Conservation (phyloP, 768 basidiomycete species). For the Collybia sordida region DNA sequence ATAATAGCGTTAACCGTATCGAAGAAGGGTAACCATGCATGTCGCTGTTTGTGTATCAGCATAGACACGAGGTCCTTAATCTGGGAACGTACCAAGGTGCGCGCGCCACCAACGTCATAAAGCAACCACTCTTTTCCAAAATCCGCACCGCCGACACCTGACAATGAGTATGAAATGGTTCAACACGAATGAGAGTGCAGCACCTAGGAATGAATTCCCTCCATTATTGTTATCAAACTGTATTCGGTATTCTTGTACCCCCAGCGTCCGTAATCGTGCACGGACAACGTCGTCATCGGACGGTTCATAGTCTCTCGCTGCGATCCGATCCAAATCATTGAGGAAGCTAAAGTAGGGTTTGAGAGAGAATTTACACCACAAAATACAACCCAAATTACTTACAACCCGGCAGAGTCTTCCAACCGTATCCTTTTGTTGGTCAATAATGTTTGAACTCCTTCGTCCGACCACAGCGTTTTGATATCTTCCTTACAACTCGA, state of each 20-base stretch:
- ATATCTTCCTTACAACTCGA: constrained; percentile 52
- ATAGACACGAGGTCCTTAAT: neutral
- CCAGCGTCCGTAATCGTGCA: constrained; percentile 66
- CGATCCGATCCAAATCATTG: constrained; percentile 63
- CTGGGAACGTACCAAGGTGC: constrained; percentile 44
- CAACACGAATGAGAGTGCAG: neutral
- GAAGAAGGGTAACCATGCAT: constrained; percentile 74
- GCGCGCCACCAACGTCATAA: constrained; percentile 69
- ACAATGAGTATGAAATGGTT: neutral
- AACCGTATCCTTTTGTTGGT: constrained; percentile 46
- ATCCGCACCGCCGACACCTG: constrained; percentile 20
- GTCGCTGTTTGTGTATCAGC: constrained; percentile 40
- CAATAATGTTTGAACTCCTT: constrained; percentile 44
- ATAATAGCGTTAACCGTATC: constrained; percentile 76
- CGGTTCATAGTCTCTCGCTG: constrained; percentile 55
- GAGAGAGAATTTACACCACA: neutral
- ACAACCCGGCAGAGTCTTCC: constrained; percentile 64
- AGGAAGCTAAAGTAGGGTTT: constrained; percentile 50
- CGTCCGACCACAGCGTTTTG: constrained; percentile 57
- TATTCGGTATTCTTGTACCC: constrained; percentile 69
- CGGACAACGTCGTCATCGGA: constrained; percentile 63
- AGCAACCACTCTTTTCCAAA: constrained; percentile 58
- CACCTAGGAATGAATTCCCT: constrained; percentile 1
- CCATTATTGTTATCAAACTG: constrained; percentile 34
- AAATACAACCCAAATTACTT: constrained; percentile 23